Evolutionary conservation across 2,329 filamentous ascomycete genomes (phyloP).

Genomic region (Talaromyces sp.): DNA sequence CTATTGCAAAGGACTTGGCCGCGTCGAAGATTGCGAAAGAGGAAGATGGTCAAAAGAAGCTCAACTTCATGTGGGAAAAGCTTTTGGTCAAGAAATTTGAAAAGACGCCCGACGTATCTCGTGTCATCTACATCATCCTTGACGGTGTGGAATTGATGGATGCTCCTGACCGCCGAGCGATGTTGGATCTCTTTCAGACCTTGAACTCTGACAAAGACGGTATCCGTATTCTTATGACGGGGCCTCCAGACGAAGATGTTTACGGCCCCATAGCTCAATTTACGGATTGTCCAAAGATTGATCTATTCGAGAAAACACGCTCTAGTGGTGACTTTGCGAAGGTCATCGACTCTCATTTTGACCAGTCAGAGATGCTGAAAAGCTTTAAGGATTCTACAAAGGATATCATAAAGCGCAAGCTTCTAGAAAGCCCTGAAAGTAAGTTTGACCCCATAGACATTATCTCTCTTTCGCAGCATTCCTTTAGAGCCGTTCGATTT

Average conservation of each 20-base stretch:
- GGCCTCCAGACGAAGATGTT: constrained; percentile 6
- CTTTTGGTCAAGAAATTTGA: constrained; percentile 9
- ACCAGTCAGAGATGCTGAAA: not conserved
- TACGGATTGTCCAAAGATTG: constrained; percentile 1
- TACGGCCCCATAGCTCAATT: not conserved
- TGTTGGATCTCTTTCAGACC: not conserved
- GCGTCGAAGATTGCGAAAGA: not conserved
- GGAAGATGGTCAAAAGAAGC: not conserved
- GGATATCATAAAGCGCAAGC: not conserved
- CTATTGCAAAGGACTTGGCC: constrained; percentile 3
- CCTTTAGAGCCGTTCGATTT: not conserved
- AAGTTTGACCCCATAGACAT: not conserved
- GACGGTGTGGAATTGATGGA: constrained; percentile 10
- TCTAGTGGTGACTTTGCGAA: not conserved
- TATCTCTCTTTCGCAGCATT: not conserved
- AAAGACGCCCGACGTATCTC: constrained; percentile 3
- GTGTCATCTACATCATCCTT: constrained; percentile 1
- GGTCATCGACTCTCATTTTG: constrained; percentile 1
- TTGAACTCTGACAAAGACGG: constrained; percentile 2
- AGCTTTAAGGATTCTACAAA: constrained; percentile 2
- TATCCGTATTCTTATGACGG: constrained; percentile 6
- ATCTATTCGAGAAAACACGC: constrained; percentile 3
- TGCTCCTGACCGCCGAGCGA: not conserved
- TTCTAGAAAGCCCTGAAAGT: constrained; percentile 4
- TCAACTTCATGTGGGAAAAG: constrained; percentile 10